These are phyloP conservation scores for Prunus fruticosa DNA, from an alignment of 306 rosid species.

Conservation along the genomic window DNA sequence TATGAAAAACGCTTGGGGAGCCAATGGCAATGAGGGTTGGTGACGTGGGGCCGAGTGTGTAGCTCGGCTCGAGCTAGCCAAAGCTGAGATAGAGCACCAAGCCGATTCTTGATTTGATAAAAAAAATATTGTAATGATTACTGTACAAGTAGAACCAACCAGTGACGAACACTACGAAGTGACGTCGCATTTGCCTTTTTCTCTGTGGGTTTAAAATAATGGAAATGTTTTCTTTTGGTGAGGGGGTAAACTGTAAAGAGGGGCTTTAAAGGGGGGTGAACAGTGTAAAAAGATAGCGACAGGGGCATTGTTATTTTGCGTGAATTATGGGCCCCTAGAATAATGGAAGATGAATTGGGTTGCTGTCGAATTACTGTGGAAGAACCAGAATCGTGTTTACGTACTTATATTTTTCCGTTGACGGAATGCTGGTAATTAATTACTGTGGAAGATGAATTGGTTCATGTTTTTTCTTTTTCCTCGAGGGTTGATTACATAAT, in stretches of 20 bases:
- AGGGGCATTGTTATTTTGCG: not conserved
- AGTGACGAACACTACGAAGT: slow-evolving; percentile 27
- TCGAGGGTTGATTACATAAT: not conserved
- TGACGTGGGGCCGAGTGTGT: slow-evolving; percentile 13
- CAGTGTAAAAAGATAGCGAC: not conserved
- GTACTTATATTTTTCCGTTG: not conserved
- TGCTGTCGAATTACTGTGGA: not conserved
- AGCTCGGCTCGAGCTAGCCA: not conserved
- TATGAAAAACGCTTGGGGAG: not conserved
- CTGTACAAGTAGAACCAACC: not conserved
- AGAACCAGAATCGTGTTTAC: not conserved
- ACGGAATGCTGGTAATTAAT: not conserved
- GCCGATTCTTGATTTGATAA: slow-evolving; percentile 24
- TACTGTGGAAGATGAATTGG: not conserved
- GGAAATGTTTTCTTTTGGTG: not conserved
- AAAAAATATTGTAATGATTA: slow-evolving; percentile 2
- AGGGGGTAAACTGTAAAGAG: not conserved
- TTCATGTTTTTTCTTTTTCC: not conserved
- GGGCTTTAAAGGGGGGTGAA: not conserved
- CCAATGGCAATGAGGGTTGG: slow-evolving; percentile 31
- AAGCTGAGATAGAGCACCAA: slow-evolving; percentile 14
- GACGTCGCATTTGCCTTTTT: slow-evolving; percentile 18
- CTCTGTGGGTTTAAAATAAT: not conserved
- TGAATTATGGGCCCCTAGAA: not conserved
- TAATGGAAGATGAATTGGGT: slow-evolving; percentile 2